phyloP scores from a whole-genome alignment of 257 asterid species.

The Gynochthodes officinalis region DNA sequence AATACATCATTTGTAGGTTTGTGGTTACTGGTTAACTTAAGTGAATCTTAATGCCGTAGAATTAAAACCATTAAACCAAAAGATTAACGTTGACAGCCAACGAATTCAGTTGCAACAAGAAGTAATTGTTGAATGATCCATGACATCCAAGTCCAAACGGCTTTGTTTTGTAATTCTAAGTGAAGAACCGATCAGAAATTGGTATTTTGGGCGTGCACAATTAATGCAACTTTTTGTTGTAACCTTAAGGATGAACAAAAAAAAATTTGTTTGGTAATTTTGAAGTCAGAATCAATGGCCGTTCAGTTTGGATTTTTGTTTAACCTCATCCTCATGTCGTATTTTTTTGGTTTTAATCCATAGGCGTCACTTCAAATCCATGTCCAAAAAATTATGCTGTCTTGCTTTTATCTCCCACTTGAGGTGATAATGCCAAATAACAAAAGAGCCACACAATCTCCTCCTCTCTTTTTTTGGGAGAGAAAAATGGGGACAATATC shows the following conservation, averaged over 20 bases:
- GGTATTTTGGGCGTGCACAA: too few relatives aligned
- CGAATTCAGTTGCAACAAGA: too few relatives aligned
- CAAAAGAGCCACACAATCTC: neutral
- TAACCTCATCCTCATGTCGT: conserved; percentile 15
- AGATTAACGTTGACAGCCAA: neutral
- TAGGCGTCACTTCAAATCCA: conserved; percentile 12
- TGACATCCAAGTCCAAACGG: too few relatives aligned
- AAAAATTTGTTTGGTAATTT: conserved; percentile 11
- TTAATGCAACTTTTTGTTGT: neutral
- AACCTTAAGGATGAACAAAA: conserved; percentile 15
- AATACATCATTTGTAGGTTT: neutral
- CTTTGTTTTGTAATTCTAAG: too few relatives aligned
- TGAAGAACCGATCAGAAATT: too few relatives aligned
- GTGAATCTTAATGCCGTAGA: conserved; percentile 20
- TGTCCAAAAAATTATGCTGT: conserved; percentile 7
- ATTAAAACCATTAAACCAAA: neutral
- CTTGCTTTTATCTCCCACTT: conserved; percentile 24
- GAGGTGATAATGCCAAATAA: neutral
- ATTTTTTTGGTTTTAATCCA: neutral
- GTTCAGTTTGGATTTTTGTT: conserved; percentile 13
- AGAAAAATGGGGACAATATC: neutral
- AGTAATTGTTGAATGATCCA: too few relatives aligned
- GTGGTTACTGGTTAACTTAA: neutral
- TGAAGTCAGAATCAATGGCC: conserved; percentile 16
- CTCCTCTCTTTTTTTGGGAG: neutral